These are phyloP conservation scores for Picea engelmannii DNA, from an alignment of 83 land plant genomes.

Conservation along the genomic window DNA sequence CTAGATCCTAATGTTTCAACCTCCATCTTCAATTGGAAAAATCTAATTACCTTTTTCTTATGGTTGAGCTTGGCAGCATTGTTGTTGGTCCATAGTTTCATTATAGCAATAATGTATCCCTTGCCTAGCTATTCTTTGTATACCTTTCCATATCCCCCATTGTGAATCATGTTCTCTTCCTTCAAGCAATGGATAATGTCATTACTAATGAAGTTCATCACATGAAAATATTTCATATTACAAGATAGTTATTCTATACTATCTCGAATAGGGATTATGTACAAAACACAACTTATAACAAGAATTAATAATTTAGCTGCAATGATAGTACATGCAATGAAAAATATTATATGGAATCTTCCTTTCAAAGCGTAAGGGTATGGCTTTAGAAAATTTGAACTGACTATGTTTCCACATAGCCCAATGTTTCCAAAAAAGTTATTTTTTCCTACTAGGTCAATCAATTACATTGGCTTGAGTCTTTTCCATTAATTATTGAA, in stretches of 20 bases:
- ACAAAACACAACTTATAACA: not conserved
- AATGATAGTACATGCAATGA: not conserved
- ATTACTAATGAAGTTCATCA: not conserved
- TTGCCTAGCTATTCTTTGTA: not conserved
- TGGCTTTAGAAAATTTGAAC: too few relatives aligned
- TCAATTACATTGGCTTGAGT: too few relatives aligned
- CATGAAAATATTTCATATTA: conserved; percentile 28
- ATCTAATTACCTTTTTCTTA: not conserved
- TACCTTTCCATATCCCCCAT: conserved; percentile 19
- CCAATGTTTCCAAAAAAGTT: too few relatives aligned
- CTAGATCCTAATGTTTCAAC: conserved; percentile 31
- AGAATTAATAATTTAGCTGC: not conserved
- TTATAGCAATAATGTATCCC: conserved; percentile 58
- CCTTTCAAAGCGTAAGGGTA: not conserved
- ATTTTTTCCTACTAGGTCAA: too few relatives aligned
- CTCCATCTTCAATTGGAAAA: conserved; percentile 39
- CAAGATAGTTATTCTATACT: conserved; percentile 23
- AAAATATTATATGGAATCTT: not conserved
- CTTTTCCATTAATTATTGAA: too few relatives aligned
- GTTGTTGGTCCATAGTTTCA: conserved; percentile 39
- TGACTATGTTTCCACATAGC: too few relatives aligned
- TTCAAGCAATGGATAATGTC: conserved; percentile 42
- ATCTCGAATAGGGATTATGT: not conserved
- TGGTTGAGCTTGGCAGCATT: not conserved
- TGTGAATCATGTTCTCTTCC: conserved; percentile 55